Base-by-base conservation (phyloP, 441 rosid species). In the Populus hybrid region DNA sequence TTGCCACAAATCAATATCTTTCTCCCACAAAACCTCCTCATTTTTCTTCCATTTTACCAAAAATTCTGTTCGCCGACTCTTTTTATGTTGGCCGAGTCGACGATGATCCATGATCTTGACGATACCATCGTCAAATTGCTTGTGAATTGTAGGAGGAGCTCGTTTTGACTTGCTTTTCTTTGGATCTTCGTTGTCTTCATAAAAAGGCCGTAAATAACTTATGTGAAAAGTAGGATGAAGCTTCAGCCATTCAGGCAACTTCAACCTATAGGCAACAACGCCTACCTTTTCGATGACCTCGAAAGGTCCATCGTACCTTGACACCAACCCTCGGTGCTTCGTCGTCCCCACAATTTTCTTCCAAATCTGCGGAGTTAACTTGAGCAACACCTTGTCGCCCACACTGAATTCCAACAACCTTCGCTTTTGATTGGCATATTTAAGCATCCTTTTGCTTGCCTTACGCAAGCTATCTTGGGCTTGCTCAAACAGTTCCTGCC, bases 351-450 rank as follows among this genome's bases (percentile, higher is more conserved):
- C 8, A 4, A 66, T 74, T 12, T 69, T 79, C 65, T 79, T 75
- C 67, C 65, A 79, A 0, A 79, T 69, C 12, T 57, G 24, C 0
- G 26, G 40, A 12, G 77, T 42, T 3, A 70, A 10, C 23, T 63
- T 75, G 10, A 75, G n/a, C 36, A 80, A 18, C 11, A 80, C 76
- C 6, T 20, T 24, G 14, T 80, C 63, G 7, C 79, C 59, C 4
- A 32, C 59, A 8, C 20, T 12, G 7, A 80, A 75, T 10, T 80
- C 63, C 8, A 75, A 3, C 0, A 67, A 30, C 5, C 67, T 14
- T 0, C 23, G 3, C 1, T 64, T 28, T 3, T 20, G 26, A 7
- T 74, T n/a, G 0, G 46, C 34, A 57, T 65, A 78, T 40, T 75
- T 75, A 4, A 73, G 65, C 76, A 72, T 78, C 0, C 28, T 6